Conservation (phyloP, 805 yeast genomes). For the Saccharomyces jurei region DNA sequence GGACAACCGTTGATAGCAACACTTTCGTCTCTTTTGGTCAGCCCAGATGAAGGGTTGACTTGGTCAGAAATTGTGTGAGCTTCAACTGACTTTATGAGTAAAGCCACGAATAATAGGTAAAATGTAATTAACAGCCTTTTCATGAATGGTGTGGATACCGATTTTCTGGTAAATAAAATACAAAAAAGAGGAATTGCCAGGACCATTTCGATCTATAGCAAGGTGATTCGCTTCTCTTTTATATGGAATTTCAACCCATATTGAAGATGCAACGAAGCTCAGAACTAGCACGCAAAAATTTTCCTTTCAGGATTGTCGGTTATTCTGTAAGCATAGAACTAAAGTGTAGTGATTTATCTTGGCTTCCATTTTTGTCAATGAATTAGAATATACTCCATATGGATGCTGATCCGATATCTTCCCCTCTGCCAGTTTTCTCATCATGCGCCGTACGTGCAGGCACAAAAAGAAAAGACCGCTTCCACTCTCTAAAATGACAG, state of each 20-base stretch:
- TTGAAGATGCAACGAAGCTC: not conserved
- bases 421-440: not conserved
- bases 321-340: not conserved
- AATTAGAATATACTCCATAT: not conserved
- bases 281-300: not conserved
- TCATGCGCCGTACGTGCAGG: not conserved
- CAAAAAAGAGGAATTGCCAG: not conserved
- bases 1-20: constrained; percentile 13
- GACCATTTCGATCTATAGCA: not conserved
- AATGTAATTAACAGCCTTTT: not conserved
- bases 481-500: not conserved
- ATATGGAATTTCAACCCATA: not conserved
- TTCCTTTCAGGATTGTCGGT: not conserved
- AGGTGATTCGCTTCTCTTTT: not conserved
- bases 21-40: not conserved
- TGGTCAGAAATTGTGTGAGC: not conserved
- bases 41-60: not conserved
- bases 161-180: not conserved
- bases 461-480: not conserved
- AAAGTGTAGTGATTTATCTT: not conserved
- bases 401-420: not conserved
- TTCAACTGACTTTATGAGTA: not conserved
- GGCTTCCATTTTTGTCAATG: not conserved
- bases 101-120: not conserved
- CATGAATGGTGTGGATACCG: not conserved